Percentiles rank a stretch among this genome's conserved stretches.
Evolutionary conservation across 352 stramenopile genomes (phyloP).

Genomic region (Globisporangium cystogenes): DNA sequence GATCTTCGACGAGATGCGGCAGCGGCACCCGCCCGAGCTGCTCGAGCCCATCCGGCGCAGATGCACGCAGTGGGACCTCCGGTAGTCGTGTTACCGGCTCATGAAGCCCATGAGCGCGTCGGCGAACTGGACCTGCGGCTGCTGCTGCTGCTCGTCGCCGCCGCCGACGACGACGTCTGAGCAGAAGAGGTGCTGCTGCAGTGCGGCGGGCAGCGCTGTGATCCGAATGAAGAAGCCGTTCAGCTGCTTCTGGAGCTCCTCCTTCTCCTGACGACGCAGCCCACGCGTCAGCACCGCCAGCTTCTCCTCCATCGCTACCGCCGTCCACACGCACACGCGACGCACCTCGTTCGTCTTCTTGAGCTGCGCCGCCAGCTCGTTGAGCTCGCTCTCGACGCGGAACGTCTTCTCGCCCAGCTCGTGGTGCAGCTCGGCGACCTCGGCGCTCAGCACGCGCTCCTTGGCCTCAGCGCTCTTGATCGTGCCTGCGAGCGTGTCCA

Average conservation of each 20-base stretch:
- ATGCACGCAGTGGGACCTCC: conserved; percentile 39
- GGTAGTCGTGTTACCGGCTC: conserved; percentile 38
- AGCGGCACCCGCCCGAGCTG: conserved; percentile 20
- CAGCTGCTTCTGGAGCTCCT: conserved; percentile 74
- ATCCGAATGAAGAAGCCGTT: conserved; percentile 77
- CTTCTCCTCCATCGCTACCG: no score
- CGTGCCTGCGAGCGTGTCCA: conserved; percentile 64
- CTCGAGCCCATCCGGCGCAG: conserved; percentile 23
- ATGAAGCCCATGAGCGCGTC: conserved; percentile 74
- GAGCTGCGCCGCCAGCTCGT: conserved; percentile 42
- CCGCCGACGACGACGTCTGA: conserved; percentile 17
- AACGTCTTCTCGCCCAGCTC: conserved; percentile 66
- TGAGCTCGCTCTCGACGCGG: conserved; percentile 50
- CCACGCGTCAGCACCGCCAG: neutral
- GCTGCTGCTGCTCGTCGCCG: no score
- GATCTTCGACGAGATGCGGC: conserved; percentile 52
- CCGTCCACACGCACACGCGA: neutral
- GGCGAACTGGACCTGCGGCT: conserved; percentile 46
- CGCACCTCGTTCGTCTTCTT: conserved; percentile 63
- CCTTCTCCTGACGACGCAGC: conserved; percentile 46
- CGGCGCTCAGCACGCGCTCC: conserved; percentile 34
- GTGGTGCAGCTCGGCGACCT: conserved; percentile 37
- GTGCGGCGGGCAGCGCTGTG: conserved; percentile 48
- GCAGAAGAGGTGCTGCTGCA: conserved; percentile 75
- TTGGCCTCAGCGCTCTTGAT: conserved; percentile 52